These are phyloP conservation scores for Mycogone perniciosa DNA, from an alignment of 2,329 filamentous ascomycete species.

Conservation along the genomic window DNA sequence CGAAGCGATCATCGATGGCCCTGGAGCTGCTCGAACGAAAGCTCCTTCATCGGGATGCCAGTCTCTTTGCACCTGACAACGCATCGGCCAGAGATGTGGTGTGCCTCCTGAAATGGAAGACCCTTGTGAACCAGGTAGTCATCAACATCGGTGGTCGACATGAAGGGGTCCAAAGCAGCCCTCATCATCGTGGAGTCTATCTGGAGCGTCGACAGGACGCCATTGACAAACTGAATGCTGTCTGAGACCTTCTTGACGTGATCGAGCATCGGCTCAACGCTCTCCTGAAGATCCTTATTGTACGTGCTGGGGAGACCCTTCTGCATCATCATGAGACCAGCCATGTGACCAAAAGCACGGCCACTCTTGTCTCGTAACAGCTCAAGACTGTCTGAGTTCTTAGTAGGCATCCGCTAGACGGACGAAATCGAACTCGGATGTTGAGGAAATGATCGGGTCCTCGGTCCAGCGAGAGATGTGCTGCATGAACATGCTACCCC, in stretches of 20 bases:
- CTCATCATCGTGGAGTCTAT: conserved; percentile 69
- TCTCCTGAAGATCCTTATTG: conserved; percentile 91
- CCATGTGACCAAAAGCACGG: conserved; percentile 73
- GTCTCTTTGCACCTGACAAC: conserved; percentile 34
- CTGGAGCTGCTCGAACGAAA: conserved; percentile 60
- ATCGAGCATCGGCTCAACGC: conserved; percentile 78
- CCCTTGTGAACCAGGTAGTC: conserved; percentile 59
- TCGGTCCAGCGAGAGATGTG: conserved; percentile 78
- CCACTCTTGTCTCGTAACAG: conserved; percentile 70
- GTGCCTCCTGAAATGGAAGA: conserved; percentile 73
- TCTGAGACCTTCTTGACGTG: conserved; percentile 75
- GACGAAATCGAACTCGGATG: conserved; percentile 70
- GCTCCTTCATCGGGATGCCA: conserved; percentile 61
- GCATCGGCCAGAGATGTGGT: conserved; percentile 68
- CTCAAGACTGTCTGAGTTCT: conserved; percentile 69
- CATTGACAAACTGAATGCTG: conserved; percentile 75
- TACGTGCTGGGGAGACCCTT: conserved; percentile 73
- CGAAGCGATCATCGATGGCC: conserved; percentile 62
- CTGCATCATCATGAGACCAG: conserved; percentile 64
- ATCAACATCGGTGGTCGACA: conserved; percentile 69
- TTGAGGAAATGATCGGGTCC: conserved; percentile 79
- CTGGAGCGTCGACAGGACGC: conserved; percentile 67
- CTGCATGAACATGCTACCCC: conserved; percentile 69
- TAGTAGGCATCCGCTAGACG: conserved; percentile 74
- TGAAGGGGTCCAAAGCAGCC: conserved; percentile 71